phyloP scores from a whole-genome alignment of 139 green algal species.

The Chlorella sp. region DNA sequence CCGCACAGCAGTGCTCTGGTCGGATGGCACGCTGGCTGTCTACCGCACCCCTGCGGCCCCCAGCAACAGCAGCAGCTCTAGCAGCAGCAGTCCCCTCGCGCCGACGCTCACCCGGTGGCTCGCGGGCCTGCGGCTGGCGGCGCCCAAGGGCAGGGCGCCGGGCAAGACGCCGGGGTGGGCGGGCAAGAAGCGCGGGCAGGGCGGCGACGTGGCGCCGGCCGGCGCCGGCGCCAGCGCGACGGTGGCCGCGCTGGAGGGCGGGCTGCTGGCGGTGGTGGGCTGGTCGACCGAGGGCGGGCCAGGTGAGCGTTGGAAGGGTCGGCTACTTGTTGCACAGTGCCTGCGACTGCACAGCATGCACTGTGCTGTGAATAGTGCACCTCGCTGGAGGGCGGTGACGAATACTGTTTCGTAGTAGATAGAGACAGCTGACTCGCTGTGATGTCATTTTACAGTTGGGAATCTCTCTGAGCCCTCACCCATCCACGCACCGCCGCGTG shows the following conservation, averaged over 20 bases:
- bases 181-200: constrained; percentile 16
- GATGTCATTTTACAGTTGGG: constrained; percentile 31
- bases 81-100: background rate
- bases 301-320: no score
- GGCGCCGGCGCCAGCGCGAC: background rate
- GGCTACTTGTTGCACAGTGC: no score
- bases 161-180: background rate
- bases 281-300: constrained; percentile 15
- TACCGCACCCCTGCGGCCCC: constrained; percentile 1
- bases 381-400: constrained; percentile 10
- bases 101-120: no score
- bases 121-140: constrained; percentile 8
- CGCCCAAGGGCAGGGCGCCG: background rate
- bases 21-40: constrained; percentile 14
- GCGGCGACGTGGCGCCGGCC: background rate
- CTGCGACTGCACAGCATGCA: background rate
- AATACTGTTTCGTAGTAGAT: constrained; percentile 25
- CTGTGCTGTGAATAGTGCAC: background rate
- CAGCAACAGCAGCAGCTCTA: background rate
- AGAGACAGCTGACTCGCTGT: constrained; percentile 34
- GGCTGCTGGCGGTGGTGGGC: constrained; percentile 14
- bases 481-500: background rate
- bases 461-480: constrained; percentile 37
- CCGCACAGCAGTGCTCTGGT: constrained; percentile 30
- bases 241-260: constrained; percentile 1